Conservation (phyloP, 78 protist species). For the Dictyostelium citrinum region DNA sequence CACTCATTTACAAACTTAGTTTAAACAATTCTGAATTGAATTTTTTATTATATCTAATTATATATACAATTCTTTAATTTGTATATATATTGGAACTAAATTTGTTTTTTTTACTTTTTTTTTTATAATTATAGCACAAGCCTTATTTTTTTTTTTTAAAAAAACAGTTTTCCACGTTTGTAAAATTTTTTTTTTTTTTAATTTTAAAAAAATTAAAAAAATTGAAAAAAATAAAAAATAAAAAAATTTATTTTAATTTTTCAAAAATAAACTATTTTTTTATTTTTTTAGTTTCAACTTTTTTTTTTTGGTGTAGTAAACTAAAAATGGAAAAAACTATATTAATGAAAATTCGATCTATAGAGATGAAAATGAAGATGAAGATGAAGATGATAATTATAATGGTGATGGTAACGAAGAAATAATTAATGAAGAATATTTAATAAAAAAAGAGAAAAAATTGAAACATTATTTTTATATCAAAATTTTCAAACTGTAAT, state of each 20-base stretch:
- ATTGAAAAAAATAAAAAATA: not conserved
- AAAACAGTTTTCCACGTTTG: not conserved
- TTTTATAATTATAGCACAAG: not conserved
- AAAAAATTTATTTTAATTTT: not conserved
- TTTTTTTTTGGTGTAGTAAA: not conserved
- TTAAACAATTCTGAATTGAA: not conserved
- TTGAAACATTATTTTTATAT: constrained; percentile 38
- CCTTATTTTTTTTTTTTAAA: not conserved
- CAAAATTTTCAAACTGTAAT: constrained; percentile 42
- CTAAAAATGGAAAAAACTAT: not conserved
- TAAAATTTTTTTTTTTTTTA: not conserved
- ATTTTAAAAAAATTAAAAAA: not conserved
- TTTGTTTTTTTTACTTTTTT: not conserved
- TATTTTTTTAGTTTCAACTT: not conserved
- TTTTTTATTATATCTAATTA: not conserved
- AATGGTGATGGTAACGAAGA: not conserved
- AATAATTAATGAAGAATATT: not conserved
- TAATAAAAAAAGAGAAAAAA: not conserved
- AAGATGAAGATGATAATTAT: not conserved
- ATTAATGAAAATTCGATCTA: not conserved
- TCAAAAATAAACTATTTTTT: not conserved
- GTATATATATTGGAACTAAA: not conserved
- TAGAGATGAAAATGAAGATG: not conserved
- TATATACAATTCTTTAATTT: not conserved
- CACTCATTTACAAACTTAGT: not conserved